Evolutionary conservation across 2,329 filamentous ascomycete genomes (phyloP), one percentile per base, ranked within the genome.

Genomic region (Lizonia empirigonia): DNA sequence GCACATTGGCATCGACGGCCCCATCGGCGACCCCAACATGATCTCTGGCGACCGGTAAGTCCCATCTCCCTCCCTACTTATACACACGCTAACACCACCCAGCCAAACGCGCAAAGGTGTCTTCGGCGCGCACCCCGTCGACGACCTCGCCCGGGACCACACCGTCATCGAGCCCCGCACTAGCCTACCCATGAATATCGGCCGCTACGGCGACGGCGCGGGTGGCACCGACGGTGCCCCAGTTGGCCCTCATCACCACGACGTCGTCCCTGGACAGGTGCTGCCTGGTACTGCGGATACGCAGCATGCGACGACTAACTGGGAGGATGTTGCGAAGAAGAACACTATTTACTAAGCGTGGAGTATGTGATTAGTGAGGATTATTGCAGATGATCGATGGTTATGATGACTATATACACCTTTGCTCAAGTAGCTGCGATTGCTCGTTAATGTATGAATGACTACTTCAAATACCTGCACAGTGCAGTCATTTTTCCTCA

Each of bases 151-250:
- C 3, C 51, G 59, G 15, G 46, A 62, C 34, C 42, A 34, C 36
- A 60, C 59, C 3, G 70, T 73, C 12, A 73, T 56, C 8, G 72
- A 77, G 50, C 71, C 72, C 4, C 67, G 70, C 26, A 76, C 74
- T 2, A 74, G 74, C 2, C 57, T 76, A 1, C 73, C 73, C 6
- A 74, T 74, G 72, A 73, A 77, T 40, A 64, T 70, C 0, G 71
- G 63, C 36, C 69, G 70, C 48, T 75, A 73, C 37, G 74, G 74
- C 12, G 61, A 63, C 42, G 73, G 72, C 2, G 46, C 58, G 8
- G 72, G 72, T 13, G 74, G 74, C 2, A 74, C 68, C 0, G 74
- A 76, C 57, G 73, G 62, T 1, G 69, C 68, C 12, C 34, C 47
- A 2, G 53, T 63, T 24, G 59, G 60, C 24, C 67, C 70, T 35